A percentile compares a stretch with the other conserved stretches of the same genome.
phyloP scores from a whole-genome alignment of 2,329 filamentous ascomycete species.

The Coleophoma cylindrospora region DNA sequence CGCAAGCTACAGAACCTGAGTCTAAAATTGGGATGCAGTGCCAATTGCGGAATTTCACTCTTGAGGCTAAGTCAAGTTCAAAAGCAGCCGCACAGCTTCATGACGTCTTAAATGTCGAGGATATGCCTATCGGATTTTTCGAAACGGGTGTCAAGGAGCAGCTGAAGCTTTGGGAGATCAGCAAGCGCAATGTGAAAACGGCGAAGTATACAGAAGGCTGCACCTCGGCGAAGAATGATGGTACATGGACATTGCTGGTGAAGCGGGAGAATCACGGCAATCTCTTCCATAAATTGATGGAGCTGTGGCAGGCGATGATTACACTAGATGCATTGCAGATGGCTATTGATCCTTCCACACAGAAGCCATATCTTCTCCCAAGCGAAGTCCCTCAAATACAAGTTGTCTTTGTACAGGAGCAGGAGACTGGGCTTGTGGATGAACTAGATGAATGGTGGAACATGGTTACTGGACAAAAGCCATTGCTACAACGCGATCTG shows the following conservation, averaged over 20 bases:
- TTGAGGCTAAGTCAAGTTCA: background rate
- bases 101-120: conserved; percentile 11
- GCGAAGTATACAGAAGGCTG: background rate
- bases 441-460: conserved; percentile 16
- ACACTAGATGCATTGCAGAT: conserved; percentile 18
- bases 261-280: conserved; percentile 22
- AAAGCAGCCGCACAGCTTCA: conserved; percentile 5
- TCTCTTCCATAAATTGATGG: conserved; percentile 24
- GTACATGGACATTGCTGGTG: conserved; percentile 19
- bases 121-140: conserved; percentile 16
- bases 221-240: conserved; percentile 7
- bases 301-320: conserved; percentile 22
- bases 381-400: conserved; percentile 11
- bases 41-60: conserved; percentile 9
- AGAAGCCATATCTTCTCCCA: conserved; percentile 13
- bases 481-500: conserved; percentile 14
- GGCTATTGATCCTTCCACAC: conserved; percentile 14
- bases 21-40: conserved; percentile 10
- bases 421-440: conserved; percentile 8
- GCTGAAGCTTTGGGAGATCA: conserved; percentile 12
- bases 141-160: conserved; percentile 17
- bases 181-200: conserved; percentile 1
- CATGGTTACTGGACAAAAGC: conserved; percentile 15
- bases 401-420: conserved; percentile 15
- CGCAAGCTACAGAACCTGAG: background rate